Percentiles rank a stretch among this genome's conserved stretches.
phyloP scores from a whole-genome alignment of 108 stramenopile species.

The Stephanodiscus triporus region DNA sequence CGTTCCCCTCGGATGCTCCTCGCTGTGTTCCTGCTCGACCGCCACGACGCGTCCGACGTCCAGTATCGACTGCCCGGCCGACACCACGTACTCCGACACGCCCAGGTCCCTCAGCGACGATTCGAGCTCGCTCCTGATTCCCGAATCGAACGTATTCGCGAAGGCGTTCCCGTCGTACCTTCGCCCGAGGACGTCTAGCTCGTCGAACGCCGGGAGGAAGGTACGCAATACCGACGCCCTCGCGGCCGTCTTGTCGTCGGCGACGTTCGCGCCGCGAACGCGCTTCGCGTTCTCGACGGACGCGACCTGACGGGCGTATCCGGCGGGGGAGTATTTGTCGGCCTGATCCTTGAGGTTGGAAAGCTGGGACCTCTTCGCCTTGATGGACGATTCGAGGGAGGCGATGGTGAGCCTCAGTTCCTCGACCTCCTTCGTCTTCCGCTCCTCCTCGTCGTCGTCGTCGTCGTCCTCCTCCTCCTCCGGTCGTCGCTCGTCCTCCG shows the following conservation, averaged over 20 bases:
- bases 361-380: slow-evolving; percentile 57
- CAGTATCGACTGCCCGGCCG: slow-evolving; percentile 48
- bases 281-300: slow-evolving; percentile 80
- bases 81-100: slow-evolving; percentile 54
- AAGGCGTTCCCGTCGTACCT: slow-evolving; percentile 62
- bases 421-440: slow-evolving; percentile 46
- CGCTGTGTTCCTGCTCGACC: slow-evolving; percentile 57
- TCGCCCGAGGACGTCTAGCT: slow-evolving; percentile 48
- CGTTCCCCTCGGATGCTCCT: slow-evolving; percentile 57
- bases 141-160: slow-evolving; percentile 59
- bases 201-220: slow-evolving; percentile 74
- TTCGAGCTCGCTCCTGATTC: slow-evolving; percentile 40
- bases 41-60: slow-evolving; percentile 53
- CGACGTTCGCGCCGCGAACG: slow-evolving; percentile 61
- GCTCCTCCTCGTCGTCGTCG: slow-evolving; percentile 25
- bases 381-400: slow-evolving; percentile 60
- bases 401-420: slow-evolving; percentile 71
- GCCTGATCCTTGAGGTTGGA: slow-evolving; percentile 48
- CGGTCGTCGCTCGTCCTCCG: not conserved
- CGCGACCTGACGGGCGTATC: slow-evolving; percentile 84
- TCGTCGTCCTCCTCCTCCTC: not conserved
- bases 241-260: slow-evolving; percentile 49
- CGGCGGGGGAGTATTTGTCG: slow-evolving; percentile 72
- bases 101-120: slow-evolving; percentile 61
- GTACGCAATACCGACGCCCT: slow-evolving; percentile 54